Conservation (phyloP, 257 asterid species). For the Coffea canephora region DNA sequence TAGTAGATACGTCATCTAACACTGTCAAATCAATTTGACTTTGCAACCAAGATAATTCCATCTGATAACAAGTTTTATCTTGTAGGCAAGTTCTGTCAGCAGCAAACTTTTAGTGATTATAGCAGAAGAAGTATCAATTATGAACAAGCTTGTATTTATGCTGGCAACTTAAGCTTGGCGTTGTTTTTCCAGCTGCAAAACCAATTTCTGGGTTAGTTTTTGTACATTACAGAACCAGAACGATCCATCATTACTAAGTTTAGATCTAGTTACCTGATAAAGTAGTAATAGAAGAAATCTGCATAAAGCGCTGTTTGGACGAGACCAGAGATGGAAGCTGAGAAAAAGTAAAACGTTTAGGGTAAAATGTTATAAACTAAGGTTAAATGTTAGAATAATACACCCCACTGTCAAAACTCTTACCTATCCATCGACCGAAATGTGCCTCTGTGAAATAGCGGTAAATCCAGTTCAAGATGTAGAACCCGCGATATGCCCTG, state of each 20-base stretch:
- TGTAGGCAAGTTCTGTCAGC: background rate
- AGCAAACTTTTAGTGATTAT: background rate
- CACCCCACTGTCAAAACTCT: conserved; percentile 29
- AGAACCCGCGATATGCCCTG: conserved; percentile 91
- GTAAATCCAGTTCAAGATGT: conserved; percentile 90
- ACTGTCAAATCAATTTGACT: background rate
- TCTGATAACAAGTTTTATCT: background rate
- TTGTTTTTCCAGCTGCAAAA: conserved; percentile 54
- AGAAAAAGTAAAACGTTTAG: conserved; percentile 8
- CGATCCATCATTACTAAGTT: background rate
- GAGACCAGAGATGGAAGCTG: conserved; percentile 82
- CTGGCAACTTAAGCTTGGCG: conserved; percentile 72
- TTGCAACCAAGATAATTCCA: background rate
- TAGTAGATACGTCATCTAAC: background rate
- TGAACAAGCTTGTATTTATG: conserved; percentile 36
- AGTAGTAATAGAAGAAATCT: conserved; percentile 95
- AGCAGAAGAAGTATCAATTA: background rate
- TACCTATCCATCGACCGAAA: conserved; percentile 80
- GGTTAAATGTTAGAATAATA: conserved; percentile 5
- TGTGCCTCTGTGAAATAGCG: conserved; percentile 81
- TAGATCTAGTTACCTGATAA: conserved; percentile 55
- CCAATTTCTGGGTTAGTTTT: conserved; percentile 6
- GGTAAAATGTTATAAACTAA: conserved; percentile 13
- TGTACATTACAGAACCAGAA: background rate
- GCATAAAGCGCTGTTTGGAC: conserved; percentile 88